These are phyloP conservation scores for Trichocladium uniseriatum DNA, from an alignment of 495 filamentous ascomycete genomes.

Conservation along the genomic window DNA sequence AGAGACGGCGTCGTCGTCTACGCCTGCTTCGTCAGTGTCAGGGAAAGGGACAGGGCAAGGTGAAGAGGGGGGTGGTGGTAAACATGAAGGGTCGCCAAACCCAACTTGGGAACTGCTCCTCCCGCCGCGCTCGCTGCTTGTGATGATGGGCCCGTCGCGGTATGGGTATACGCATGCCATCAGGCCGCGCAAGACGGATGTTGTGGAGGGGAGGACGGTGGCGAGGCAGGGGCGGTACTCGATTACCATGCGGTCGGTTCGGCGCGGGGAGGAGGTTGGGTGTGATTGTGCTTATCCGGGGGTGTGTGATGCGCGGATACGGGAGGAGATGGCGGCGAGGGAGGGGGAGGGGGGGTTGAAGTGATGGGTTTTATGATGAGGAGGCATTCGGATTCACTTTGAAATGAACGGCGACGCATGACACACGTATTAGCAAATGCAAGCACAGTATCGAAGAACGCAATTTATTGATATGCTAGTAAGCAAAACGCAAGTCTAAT, in stretches of 20 bases:
- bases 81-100: too few species aligned
- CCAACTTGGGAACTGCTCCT: slow-evolving; percentile 22
- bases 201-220: slow-evolving; percentile 16
- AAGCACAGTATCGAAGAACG: too few species aligned
- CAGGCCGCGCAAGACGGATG: slow-evolving; percentile 22
- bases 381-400: too few species aligned
- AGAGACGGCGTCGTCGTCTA: neutral
- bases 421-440: too few species aligned
- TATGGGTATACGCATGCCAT: slow-evolving; percentile 28
- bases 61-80: slow-evolving; percentile 5
- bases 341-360: neutral
- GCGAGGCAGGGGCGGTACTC: slow-evolving; percentile 21
- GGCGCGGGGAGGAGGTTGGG: slow-evolving; percentile 15
- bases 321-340: slow-evolving; percentile 16
- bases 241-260: slow-evolving; percentile 22
- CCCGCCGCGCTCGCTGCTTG: slow-evolving; percentile 20
- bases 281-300: slow-evolving; percentile 23
- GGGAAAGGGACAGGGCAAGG: neutral
- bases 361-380: too few species aligned
- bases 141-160: slow-evolving; percentile 24
- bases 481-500: too few species aligned
- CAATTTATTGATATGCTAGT: too few species aligned
- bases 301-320: slow-evolving; percentile 25
- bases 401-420: too few species aligned
- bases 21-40: neutral